Evolutionary conservation across 2,329 filamentous ascomycete species (phyloP).

Genomic region (Fusarium nurragi): DNA sequence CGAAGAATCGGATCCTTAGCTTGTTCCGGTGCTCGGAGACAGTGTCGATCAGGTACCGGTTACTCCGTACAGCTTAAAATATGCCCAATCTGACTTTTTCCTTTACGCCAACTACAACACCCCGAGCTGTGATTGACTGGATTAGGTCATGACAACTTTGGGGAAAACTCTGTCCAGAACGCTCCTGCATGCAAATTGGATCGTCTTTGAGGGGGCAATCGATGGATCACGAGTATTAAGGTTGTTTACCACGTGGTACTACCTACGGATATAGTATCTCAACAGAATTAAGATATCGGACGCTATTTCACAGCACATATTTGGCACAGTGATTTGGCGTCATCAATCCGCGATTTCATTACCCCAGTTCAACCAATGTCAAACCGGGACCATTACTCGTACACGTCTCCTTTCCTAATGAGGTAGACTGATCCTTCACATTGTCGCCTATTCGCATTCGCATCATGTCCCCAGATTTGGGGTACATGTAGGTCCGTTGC

Average conservation of each 20-base stretch:
- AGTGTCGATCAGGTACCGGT: slow-evolving; percentile 30
- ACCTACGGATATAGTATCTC: slow-evolving; percentile 3
- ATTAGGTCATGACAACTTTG: slow-evolving; percentile 8
- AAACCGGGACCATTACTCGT: slow-evolving; percentile 26
- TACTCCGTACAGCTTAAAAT: not conserved
- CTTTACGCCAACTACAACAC: not conserved
- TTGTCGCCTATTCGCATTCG: not conserved
- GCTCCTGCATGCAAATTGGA: not conserved
- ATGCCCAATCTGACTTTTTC: slow-evolving; percentile 21
- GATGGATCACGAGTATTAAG: not conserved
- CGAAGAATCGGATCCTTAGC: slow-evolving; percentile 10
- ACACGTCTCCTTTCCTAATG: slow-evolving; percentile 4
- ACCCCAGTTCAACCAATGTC: slow-evolving; percentile 9
- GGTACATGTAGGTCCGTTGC: not conserved
- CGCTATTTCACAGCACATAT: slow-evolving; percentile 14
- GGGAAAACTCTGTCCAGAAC: slow-evolving; percentile 17
- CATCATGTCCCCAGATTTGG: not conserved
- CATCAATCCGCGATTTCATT: slow-evolving; percentile 16
- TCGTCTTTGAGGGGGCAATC: not conserved
- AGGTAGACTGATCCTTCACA: not conserved
- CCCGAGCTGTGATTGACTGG: slow-evolving; percentile 13
- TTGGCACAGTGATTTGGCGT: slow-evolving; percentile 2
- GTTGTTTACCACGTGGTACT: not conserved
- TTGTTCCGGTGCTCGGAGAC: slow-evolving; percentile 14
- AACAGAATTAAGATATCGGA: slow-evolving; percentile 13